Percentiles rank a stretch among this genome's conserved stretches.
These are phyloP conservation scores for Straminergon stramineum DNA, from an alignment of 225 moss, liverwort and hornwort species.

Conservation along the genomic window DNA sequence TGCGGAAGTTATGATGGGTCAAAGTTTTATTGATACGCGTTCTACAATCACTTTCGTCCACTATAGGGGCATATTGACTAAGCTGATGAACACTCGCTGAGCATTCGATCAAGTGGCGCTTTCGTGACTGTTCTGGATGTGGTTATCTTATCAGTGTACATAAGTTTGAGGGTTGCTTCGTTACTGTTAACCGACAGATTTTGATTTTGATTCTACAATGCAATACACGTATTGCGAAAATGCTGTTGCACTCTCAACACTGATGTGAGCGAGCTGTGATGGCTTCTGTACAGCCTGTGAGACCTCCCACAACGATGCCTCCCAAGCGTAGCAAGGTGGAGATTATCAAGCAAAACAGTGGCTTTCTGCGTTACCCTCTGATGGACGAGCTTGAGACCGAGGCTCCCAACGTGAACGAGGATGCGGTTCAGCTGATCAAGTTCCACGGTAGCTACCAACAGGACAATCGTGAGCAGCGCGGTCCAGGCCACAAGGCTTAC, in stretches of 20 bases:
- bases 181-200: background rate
- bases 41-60: background rate
- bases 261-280: background rate
- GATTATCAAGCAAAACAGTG: constrained; percentile 85
- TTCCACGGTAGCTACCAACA: constrained; percentile 98
- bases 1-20: background rate
- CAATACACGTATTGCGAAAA: background rate
- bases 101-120: background rate
- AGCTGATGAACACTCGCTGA: background rate
- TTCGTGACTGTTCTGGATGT: background rate
- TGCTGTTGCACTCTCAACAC: background rate
- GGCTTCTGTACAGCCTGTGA: constrained; percentile 23
- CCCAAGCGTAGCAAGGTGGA: constrained; percentile 92
- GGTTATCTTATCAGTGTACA: background rate
- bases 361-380: constrained; percentile 65
- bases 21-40: background rate
- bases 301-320: constrained; percentile 49
- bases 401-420: constrained; percentile 74
- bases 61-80: background rate
- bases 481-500: constrained; percentile 55
- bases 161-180: background rate
- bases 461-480: constrained; percentile 66
- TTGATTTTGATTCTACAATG: background rate
- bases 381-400: constrained; percentile 62
- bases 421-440: constrained; percentile 85